Evolutionary conservation across 1,139 yeast genomes (phyloP).

Genomic region (Candida pseudoviswanathii): DNA sequence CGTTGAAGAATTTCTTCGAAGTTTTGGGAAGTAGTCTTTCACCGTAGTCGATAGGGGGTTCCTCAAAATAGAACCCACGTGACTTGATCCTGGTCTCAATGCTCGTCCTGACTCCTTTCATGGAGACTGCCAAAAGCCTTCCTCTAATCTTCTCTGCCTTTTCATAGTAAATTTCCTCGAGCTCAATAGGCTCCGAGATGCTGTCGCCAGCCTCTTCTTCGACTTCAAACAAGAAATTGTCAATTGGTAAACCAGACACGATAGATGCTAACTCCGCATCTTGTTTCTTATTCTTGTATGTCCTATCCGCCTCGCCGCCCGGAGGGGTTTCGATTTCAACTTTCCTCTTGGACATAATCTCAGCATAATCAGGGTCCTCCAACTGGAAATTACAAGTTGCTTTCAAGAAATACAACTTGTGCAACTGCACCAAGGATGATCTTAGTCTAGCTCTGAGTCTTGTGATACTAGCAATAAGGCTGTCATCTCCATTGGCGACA

Average conservation of each 20-base stretch:
- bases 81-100: slow-evolving; percentile 27
- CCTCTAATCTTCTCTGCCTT: slow-evolving; percentile 66
- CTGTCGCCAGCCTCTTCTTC: slow-evolving; percentile 11
- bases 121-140: slow-evolving; percentile 50
- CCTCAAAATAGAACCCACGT: slow-evolving; percentile 23
- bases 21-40: slow-evolving; percentile 33
- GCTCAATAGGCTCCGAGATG: slow-evolving; percentile 14
- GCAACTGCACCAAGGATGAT: slow-evolving; percentile 62
- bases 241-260: slow-evolving; percentile 22
- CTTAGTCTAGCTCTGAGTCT: slow-evolving; percentile 34
- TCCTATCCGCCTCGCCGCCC: slow-evolving; percentile 8
- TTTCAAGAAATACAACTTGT: slow-evolving; percentile 73
- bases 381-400: slow-evolving; percentile 80
- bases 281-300: slow-evolving; percentile 12
- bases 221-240: slow-evolving; percentile 15
- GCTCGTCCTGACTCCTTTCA: slow-evolving; percentile 32
- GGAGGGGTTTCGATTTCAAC: slow-evolving; percentile 9
- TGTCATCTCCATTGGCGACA: slow-evolving; percentile 16
- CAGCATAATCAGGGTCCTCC: slow-evolving; percentile 46
- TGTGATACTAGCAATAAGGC: slow-evolving; percentile 26
- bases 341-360: slow-evolving; percentile 22
- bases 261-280: slow-evolving; percentile 30
- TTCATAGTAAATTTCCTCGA: slow-evolving; percentile 49
- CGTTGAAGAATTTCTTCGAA: slow-evolving; percentile 35
- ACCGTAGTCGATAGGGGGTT: slow-evolving; percentile 33